Percentiles rank a stretch among this genome's conserved stretches.
phyloP scores from a whole-genome alignment of 2,329 filamentous ascomycete species.

The Alternaria metachromatica region DNA sequence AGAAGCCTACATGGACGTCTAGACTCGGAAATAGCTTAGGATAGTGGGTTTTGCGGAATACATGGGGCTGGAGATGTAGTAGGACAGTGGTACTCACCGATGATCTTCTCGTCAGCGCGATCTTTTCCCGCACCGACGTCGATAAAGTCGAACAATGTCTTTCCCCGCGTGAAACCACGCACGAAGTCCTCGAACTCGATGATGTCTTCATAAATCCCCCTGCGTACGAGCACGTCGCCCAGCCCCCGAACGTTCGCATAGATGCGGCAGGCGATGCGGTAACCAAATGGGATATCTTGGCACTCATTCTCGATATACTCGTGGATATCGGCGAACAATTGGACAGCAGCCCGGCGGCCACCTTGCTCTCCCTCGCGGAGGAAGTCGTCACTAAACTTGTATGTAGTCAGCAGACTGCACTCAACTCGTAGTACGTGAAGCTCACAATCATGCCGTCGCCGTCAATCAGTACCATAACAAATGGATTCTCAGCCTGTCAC shows the following conservation, averaged over 20 bases:
- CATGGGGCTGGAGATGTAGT: no score
- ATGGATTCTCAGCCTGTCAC: slow-evolving; percentile 52
- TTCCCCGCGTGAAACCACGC: slow-evolving; percentile 61
- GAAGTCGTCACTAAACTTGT: slow-evolving; percentile 57
- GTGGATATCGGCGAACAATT: slow-evolving; percentile 54
- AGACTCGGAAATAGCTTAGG: no score
- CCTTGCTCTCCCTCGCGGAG: slow-evolving; percentile 59
- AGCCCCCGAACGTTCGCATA: slow-evolving; percentile 62
- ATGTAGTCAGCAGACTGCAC: slow-evolving; percentile 9
- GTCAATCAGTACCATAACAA: slow-evolving; percentile 62
- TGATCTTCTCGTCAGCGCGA: slow-evolving; percentile 54
- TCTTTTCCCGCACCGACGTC: slow-evolving; percentile 57
- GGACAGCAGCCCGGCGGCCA: slow-evolving; percentile 60
- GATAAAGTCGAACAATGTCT: slow-evolving; percentile 53
- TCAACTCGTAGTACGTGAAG: not conserved
- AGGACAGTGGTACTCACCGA: slow-evolving; percentile 50
- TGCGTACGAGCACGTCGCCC: slow-evolving; percentile 55
- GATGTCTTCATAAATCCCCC: slow-evolving; percentile 54
- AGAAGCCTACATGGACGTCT: no score
- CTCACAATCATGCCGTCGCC: slow-evolving; percentile 59
- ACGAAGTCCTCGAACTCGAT: slow-evolving; percentile 59
- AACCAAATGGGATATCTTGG: slow-evolving; percentile 49
- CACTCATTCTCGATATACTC: slow-evolving; percentile 49
- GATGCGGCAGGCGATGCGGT: slow-evolving; percentile 60
- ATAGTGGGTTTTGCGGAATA: no score